These are phyloP conservation scores for Ganoderma meredithae DNA, from an alignment of 1,284 basidiomycete species.

Conservation along the genomic window DNA sequence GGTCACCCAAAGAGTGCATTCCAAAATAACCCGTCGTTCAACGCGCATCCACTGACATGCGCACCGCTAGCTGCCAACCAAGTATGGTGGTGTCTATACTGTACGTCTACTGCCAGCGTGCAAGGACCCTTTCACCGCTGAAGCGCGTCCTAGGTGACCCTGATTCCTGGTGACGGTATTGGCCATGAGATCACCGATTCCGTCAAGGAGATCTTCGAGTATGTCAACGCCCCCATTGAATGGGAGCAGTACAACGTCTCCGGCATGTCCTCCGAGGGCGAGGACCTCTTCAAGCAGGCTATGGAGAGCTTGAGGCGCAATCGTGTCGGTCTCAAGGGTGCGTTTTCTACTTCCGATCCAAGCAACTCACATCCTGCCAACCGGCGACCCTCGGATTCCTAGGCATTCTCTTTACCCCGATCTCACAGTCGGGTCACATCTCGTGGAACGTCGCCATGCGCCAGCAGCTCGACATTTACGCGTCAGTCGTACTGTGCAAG, in stretches of 20 bases:
- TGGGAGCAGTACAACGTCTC: slow-evolving; percentile 99
- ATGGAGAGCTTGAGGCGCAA: slow-evolving; percentile 98
- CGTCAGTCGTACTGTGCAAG: slow-evolving; percentile 98
- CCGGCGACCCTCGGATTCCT: slow-evolving; percentile 13
- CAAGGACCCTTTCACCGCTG: slow-evolving; percentile 21
- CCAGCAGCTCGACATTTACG: slow-evolving; percentile 99
- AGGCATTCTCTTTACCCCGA: slow-evolving; percentile 99
- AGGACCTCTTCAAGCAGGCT: slow-evolving; percentile 96
- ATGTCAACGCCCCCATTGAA: slow-evolving; percentile 97
- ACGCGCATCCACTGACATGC: slow-evolving; percentile 33
- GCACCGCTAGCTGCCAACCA: slow-evolving; percentile 78
- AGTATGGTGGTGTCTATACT: slow-evolving; percentile 95
- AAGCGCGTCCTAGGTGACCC: slow-evolving; percentile 72
- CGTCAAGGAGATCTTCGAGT: slow-evolving; percentile 98
- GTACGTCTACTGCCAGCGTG: slow-evolving; percentile 53
- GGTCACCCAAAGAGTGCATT: slow-evolving; percentile 72
- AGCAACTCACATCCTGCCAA: neutral
- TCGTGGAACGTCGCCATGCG: slow-evolving; percentile 99
- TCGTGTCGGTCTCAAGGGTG: slow-evolving; percentile 98
- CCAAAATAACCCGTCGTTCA: slow-evolving; percentile 38
- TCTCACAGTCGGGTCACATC: slow-evolving; percentile 95
- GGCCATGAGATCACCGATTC: slow-evolving; percentile 98
- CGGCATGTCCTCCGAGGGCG: slow-evolving; percentile 93
- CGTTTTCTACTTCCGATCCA: slow-evolving; percentile 32
- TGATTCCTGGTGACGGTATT: slow-evolving; percentile 97